A percentile compares a stretch with the other conserved stretches of the same genome.
phyloP scores from a whole-genome alignment of 2,329 filamentous ascomycete species.

The Diaporthe destruens region DNA sequence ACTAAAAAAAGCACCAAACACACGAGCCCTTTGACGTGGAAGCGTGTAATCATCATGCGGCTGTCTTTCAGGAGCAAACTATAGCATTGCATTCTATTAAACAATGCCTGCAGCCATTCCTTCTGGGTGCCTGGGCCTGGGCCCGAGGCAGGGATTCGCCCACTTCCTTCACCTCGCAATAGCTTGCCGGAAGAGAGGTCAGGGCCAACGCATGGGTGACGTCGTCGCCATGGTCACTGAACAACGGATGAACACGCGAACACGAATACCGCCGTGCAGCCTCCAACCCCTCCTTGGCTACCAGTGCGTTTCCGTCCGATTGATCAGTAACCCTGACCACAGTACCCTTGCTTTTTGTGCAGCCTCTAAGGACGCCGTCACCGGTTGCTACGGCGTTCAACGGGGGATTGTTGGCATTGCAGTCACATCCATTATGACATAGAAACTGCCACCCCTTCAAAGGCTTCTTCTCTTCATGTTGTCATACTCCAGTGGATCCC shows the following conservation, averaged over 20 bases:
- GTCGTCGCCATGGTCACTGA: background rate
- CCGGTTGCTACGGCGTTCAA: background rate
- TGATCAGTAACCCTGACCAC: background rate
- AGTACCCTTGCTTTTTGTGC: background rate
- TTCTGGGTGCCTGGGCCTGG: conserved; percentile 18
- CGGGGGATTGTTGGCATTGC: background rate
- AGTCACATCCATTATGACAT: no score
- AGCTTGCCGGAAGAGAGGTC: background rate
- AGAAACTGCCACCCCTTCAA: no score
- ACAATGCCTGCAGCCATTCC: background rate
- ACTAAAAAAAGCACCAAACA: conserved; percentile 25
- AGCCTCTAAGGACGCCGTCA: background rate
- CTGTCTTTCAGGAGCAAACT: conserved; percentile 2
- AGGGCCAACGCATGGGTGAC: conserved; percentile 12
- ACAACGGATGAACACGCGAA: conserved; percentile 30
- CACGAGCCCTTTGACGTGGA: conserved; percentile 17
- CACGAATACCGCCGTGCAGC: conserved; percentile 17
- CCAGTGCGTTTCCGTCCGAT: background rate
- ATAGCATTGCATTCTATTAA: conserved; percentile 29
- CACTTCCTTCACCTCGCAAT: conserved; percentile 14
- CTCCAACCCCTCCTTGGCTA: background rate
- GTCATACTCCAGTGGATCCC: no score
- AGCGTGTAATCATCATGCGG: conserved; percentile 10
- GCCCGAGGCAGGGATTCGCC: conserved; percentile 3
- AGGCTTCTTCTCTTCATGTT: no score